Evolutionary conservation across 2,329 filamentous ascomycete species (phyloP).

Genomic region (Endothia cerciana): DNA sequence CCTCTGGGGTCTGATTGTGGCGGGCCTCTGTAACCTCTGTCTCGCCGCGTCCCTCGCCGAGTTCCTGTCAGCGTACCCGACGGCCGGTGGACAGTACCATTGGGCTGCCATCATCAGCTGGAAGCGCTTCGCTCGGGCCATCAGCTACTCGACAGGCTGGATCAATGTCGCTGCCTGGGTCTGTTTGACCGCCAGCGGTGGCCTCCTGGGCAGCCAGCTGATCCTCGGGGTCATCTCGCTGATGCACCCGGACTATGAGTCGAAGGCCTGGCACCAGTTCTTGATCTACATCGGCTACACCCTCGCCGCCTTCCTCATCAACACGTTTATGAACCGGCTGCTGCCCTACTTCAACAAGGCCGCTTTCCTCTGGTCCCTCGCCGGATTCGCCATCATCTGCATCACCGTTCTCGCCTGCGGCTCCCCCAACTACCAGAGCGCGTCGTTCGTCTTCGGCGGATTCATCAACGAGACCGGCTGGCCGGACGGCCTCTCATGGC

Average conservation of each 20-base stretch:
- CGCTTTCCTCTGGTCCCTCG: conserved; percentile 72
- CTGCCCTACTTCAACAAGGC: conserved; percentile 69
- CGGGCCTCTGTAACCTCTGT: conserved; percentile 71
- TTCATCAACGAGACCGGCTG: conserved; percentile 73
- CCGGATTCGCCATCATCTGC: conserved; percentile 70
- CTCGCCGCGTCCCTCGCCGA: conserved; percentile 72
- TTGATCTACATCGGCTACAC: conserved; percentile 71
- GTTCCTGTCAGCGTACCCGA: conserved; percentile 68
- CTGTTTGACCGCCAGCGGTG: conserved; percentile 68
- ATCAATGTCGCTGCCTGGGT: conserved; percentile 76
- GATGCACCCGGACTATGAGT: conserved; percentile 59
- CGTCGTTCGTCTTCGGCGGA: conserved; percentile 65
- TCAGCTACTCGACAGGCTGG: conserved; percentile 75
- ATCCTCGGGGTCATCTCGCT: conserved; percentile 68
- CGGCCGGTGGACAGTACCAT: conserved; percentile 68
- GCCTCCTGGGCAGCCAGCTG: conserved; percentile 68
- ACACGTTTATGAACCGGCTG: conserved; percentile 64
- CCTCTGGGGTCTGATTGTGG: conserved; percentile 70
- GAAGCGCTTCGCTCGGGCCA: conserved; percentile 60
- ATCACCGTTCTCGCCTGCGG: conserved; percentile 71
- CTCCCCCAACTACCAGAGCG: conserved; percentile 66
- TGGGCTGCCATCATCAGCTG: conserved; percentile 71
- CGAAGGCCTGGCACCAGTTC: conserved; percentile 72
- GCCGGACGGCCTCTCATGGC: conserved; percentile 68
- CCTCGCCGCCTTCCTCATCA: conserved; percentile 63